Evolutionary conservation across 2,329 filamentous ascomycete genomes (phyloP).

Genomic region (Colletotrichum gloeosporioides): DNA sequence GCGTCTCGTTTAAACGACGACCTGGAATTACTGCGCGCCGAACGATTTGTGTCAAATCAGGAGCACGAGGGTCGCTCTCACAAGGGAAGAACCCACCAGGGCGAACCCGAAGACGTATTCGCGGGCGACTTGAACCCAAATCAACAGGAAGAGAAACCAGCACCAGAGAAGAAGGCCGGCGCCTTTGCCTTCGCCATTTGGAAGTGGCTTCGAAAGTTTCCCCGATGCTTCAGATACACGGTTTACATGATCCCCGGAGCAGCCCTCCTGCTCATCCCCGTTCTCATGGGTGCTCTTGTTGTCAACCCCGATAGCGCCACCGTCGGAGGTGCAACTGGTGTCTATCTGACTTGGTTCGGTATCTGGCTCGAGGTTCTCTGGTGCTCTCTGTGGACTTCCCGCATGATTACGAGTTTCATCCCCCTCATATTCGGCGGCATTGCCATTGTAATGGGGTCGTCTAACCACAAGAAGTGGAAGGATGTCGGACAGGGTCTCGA

Average conservation of each 20-base stretch:
- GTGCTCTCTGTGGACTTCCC: slow-evolving; percentile 84
- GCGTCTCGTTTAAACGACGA: slow-evolving; percentile 50
- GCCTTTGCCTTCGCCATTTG: slow-evolving; percentile 40
- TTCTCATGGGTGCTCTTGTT: slow-evolving; percentile 48
- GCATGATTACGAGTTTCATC: slow-evolving; percentile 57
- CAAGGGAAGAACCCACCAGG: slow-evolving; percentile 36
- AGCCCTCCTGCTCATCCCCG: slow-evolving; percentile 49
- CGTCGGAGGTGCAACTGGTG: slow-evolving; percentile 72
- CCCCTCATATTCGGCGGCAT: slow-evolving; percentile 53
- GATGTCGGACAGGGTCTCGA: slow-evolving; percentile 88
- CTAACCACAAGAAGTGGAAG: slow-evolving; percentile 90
- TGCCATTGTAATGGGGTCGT: slow-evolving; percentile 78
- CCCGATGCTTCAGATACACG: slow-evolving; percentile 53
- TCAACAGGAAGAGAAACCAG: background rate
- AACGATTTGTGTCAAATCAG: slow-evolving; percentile 50
- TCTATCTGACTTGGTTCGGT: slow-evolving; percentile 86
- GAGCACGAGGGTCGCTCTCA: slow-evolving; percentile 38
- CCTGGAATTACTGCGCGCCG: slow-evolving; percentile 53
- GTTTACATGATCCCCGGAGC: slow-evolving; percentile 54
- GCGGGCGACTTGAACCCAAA: slow-evolving; percentile 28
- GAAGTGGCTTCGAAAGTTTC: slow-evolving; percentile 52
- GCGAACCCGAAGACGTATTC: slow-evolving; percentile 51
- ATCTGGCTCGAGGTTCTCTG: slow-evolving; percentile 96
- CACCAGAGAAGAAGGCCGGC: slow-evolving; percentile 23
- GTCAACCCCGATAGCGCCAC: slow-evolving; percentile 45